Evolutionary conservation across 2,329 filamentous ascomycete species (phyloP).

Genomic region (Colletotrichum sp.): DNA sequence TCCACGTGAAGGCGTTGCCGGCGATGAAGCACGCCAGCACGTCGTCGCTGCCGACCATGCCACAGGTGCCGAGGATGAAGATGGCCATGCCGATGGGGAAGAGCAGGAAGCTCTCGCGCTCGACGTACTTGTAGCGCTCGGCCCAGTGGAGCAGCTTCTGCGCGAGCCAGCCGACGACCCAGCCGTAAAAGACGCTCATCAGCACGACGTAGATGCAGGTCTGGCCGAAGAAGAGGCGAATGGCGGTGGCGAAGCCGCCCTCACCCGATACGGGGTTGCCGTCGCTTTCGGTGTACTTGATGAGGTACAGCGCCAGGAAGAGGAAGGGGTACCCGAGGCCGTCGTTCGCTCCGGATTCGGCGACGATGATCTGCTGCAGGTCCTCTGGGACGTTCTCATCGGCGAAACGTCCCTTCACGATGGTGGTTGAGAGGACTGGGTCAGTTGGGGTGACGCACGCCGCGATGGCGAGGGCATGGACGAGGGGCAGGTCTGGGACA

Average conservation of each 20-base stretch:
- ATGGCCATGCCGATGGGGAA: constrained; percentile 85
- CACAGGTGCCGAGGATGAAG: constrained; percentile 86
- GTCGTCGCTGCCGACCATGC: constrained; percentile 87
- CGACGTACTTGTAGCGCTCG: constrained; percentile 80
- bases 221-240: constrained; percentile 83
- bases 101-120: constrained; percentile 85
- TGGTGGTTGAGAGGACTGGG: constrained; percentile 84
- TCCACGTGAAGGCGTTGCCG: constrained; percentile 89
- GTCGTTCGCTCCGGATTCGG: constrained; percentile 88
- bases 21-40: constrained; percentile 92
- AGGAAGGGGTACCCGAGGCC: constrained; percentile 89
- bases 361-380: constrained; percentile 80
- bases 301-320: constrained; percentile 82
- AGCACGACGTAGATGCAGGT: constrained; percentile 86
- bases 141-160: constrained; percentile 86
- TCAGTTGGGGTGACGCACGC: constrained; percentile 94
- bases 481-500: constrained; percentile 73
- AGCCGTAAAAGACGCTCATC: constrained; percentile 79
- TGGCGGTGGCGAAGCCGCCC: constrained; percentile 67
- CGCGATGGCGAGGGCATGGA: constrained; percentile 80
- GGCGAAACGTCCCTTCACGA: constrained; percentile 92
- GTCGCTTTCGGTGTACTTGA: constrained; percentile 72
- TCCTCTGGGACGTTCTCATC: constrained; percentile 86
- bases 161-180: constrained; percentile 77
- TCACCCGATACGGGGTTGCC: constrained; percentile 53